Evolutionary conservation across 2,329 filamentous ascomycete species (phyloP).

Genomic region (Sporothrix protearum): DNA sequence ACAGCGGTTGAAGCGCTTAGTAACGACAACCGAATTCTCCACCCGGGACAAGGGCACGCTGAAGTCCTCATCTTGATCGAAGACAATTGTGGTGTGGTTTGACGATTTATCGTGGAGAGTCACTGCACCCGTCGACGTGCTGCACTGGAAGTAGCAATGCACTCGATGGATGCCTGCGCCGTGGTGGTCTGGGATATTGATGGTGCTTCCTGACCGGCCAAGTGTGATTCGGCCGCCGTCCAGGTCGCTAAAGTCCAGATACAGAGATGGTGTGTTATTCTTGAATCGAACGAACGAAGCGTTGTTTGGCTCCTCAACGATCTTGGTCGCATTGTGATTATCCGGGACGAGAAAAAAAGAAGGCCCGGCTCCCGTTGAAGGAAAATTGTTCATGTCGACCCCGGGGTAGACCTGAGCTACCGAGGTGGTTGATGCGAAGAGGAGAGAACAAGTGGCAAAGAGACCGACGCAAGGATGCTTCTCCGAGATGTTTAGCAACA

Average conservation of each 20-base stretch:
- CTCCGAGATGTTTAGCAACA: not conserved
- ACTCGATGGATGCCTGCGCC: conserved; percentile 28
- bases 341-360: conserved; percentile 19
- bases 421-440: not conserved
- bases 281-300: not conserved
- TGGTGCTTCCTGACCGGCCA: conserved; percentile 28
- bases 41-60: conserved; percentile 29
- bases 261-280: not conserved
- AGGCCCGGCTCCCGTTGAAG: not conserved
- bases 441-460: not conserved
- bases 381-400: not conserved
- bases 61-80: conserved; percentile 25
- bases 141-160: conserved; percentile 32
- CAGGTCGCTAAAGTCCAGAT: conserved; percentile 26
- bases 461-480: too few species aligned
- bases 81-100: conserved; percentile 29
- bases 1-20: conserved; percentile 31
- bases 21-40: conserved; percentile 31
- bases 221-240: conserved; percentile 24
- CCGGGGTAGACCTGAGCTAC: not conserved
- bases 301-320: not conserved
- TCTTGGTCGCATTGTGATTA: not conserved
- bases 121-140: conserved; percentile 31
- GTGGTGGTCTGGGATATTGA: conserved; percentile 29
- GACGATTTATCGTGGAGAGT: conserved; percentile 31